Evolutionary conservation across 495 filamentous ascomycete genomes (phyloP).

Genomic region (Neurospora sp.): DNA sequence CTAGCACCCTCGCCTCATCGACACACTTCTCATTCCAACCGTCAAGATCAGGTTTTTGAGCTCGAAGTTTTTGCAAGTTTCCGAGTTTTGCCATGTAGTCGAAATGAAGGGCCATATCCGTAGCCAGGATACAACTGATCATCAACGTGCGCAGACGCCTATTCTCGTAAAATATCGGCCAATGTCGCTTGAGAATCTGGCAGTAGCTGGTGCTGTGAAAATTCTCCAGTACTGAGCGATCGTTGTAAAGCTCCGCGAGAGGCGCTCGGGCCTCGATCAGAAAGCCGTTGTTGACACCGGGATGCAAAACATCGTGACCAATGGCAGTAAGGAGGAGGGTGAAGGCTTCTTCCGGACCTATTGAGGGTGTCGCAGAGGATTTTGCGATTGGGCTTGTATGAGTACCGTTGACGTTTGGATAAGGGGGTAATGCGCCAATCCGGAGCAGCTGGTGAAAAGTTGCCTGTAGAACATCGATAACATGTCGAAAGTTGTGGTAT

Average conservation of each 20-base stretch:
- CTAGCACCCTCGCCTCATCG: constrained; percentile 61
- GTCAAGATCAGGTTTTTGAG: constrained; percentile 48
- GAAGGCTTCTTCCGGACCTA: constrained; percentile 77
- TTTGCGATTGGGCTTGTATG: constrained; percentile 20
- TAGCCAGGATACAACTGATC: constrained; percentile 91
- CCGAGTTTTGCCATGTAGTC: constrained; percentile 84
- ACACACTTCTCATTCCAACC: constrained; percentile 59
- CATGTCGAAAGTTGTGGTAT: constrained; percentile 99
- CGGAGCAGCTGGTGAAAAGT: constrained; percentile 84
- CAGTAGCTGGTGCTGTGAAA: constrained; percentile 98
- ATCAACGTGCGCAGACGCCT: constrained; percentile 72
- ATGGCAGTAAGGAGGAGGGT: constrained; percentile 89
- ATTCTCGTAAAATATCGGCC: constrained; percentile 71
- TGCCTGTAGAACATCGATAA: constrained; percentile 90
- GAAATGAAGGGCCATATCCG: constrained; percentile 94
- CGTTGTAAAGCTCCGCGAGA: constrained; percentile 95
- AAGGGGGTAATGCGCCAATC: constrained; percentile 67
- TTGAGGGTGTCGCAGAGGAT: constrained; percentile 58
- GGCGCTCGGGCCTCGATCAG: constrained; percentile 86
- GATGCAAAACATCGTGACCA: constrained; percentile 95
- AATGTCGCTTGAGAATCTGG: constrained; percentile 87
- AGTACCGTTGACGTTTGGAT: constrained; percentile 26
- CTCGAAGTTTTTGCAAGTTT: constrained; percentile 64
- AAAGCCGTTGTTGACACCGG: constrained; percentile 96
- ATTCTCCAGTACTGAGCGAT: constrained; percentile 90